Percentiles rank a stretch among this genome's conserved stretches.
phyloP scores from a whole-genome alignment of 73 alveolate species.

The Tetrahymena borealis region DNA sequence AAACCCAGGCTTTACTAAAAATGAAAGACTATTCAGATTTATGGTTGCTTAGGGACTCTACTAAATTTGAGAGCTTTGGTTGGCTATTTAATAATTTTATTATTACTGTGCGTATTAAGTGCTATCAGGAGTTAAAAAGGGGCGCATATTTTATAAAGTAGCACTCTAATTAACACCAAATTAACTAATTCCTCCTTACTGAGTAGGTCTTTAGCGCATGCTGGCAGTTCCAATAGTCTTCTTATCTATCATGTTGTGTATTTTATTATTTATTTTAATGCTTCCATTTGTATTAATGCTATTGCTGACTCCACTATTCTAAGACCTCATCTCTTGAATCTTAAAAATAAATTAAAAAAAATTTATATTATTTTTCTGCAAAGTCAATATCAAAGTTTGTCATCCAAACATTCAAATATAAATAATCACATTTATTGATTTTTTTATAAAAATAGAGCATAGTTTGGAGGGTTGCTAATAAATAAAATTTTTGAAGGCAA shows the following conservation, averaged over 20 bases:
- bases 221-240: background rate
- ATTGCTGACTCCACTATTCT: background rate
- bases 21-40: background rate
- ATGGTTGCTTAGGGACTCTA: background rate
- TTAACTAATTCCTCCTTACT: background rate
- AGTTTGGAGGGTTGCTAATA: background rate
- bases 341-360: background rate
- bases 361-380: background rate
- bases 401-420: background rate
- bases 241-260: background rate
- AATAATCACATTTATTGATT: background rate
- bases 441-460: background rate
- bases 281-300: background rate
- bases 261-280: background rate
- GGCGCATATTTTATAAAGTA: background rate
- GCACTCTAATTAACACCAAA: background rate
- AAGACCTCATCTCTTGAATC: constrained; percentile 2
- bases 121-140: background rate
- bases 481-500: background rate
- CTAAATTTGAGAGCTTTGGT: background rate
- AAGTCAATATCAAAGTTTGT: background rate
- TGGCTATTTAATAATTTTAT: background rate
- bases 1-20: background rate
- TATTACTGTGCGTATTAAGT: background rate
- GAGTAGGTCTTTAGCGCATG: background rate